These are phyloP conservation scores for Conringia planisiliqua DNA, from an alignment of 345 rosid species.

Conservation along the genomic window DNA sequence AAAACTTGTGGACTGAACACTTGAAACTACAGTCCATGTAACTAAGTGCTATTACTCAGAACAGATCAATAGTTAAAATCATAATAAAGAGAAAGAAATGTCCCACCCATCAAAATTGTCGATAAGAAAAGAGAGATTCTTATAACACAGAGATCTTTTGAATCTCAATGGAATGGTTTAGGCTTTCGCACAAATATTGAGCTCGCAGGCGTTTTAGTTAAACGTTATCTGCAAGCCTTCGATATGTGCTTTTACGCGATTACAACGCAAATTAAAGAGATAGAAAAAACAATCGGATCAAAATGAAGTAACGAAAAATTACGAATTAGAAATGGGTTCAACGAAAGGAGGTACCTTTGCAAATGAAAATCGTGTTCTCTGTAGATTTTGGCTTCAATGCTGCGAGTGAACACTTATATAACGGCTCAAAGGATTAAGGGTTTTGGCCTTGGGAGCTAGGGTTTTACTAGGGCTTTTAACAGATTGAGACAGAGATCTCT, in stretches of 20 bases:
- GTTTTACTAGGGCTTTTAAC: conserved; percentile 14
- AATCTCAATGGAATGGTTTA: conserved; percentile 24
- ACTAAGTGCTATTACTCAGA: too few relatives aligned
- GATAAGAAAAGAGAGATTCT: conserved; percentile 17
- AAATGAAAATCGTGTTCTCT: not conserved
- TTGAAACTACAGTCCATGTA: too few relatives aligned
- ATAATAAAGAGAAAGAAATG: not conserved
- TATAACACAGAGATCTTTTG: conserved; percentile 33
- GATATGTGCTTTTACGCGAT: conserved; percentile 53
- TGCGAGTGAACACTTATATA: not conserved
- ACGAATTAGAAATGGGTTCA: not conserved
- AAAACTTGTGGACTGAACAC: too few relatives aligned
- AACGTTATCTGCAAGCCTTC: conserved; percentile 69
- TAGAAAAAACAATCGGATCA: not conserved
- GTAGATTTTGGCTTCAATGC: not conserved
- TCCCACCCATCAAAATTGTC: conserved; percentile 25
- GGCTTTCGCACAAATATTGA: conserved; percentile 81
- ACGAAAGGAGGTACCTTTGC: conserved; percentile 14
- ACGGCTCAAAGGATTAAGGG: not conserved
- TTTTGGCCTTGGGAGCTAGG: conserved; percentile 7
- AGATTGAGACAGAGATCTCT: not conserved
- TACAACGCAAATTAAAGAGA: not conserved
- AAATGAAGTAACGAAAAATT: not conserved
- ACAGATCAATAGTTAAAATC: not conserved
- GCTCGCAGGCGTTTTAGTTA: conserved; percentile 45